Percentiles rank a stretch among this genome's conserved stretches.
Conservation (phyloP, 148 eudicot species). For the Gaultheria prostrata region DNA sequence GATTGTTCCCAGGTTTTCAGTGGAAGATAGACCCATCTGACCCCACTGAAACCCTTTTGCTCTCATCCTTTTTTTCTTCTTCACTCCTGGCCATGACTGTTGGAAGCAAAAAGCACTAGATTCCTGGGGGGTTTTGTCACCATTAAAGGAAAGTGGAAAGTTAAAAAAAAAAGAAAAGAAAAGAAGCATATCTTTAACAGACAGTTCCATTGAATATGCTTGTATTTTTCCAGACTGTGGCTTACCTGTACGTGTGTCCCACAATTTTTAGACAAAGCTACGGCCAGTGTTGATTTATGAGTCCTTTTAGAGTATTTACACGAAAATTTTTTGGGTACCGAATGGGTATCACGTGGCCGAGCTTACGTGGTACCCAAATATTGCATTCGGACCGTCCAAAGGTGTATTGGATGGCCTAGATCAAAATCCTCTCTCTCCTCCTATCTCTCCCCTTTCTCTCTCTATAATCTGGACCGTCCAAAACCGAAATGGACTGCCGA, state of each 20-base stretch:
- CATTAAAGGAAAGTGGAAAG: constrained; percentile 21
- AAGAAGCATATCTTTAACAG: constrained; percentile 20
- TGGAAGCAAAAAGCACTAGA: constrained; percentile 40
- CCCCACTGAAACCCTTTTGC: constrained; percentile 27
- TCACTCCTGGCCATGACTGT: constrained; percentile 26
- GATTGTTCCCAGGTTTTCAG: constrained; percentile 53
- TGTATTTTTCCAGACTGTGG: constrained; percentile 30
- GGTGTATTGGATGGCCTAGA: too few relatives aligned
- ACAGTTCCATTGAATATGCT: constrained; percentile 18
- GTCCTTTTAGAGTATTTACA: neutral
- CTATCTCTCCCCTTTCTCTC: too few relatives aligned
- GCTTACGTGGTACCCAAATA: too few relatives aligned
- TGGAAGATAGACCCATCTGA: constrained; percentile 33
- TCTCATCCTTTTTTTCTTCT: constrained; percentile 25
- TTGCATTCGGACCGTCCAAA: too few relatives aligned
- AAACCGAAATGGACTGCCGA: too few relatives aligned
- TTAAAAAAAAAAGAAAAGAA: neutral
- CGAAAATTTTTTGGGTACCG: too few relatives aligned
- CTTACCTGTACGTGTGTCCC: constrained; percentile 9
- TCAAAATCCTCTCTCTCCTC: too few relatives aligned
- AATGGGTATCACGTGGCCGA: too few relatives aligned
- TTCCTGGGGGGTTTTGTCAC: constrained; percentile 47
- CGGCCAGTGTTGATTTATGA: neutral
- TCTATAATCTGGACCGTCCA: too few relatives aligned
- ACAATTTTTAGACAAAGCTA: neutral